Evolutionary conservation across 1,284 basidiomycete species (phyloP).

Genomic region (Rugosomyces carneus): DNA sequence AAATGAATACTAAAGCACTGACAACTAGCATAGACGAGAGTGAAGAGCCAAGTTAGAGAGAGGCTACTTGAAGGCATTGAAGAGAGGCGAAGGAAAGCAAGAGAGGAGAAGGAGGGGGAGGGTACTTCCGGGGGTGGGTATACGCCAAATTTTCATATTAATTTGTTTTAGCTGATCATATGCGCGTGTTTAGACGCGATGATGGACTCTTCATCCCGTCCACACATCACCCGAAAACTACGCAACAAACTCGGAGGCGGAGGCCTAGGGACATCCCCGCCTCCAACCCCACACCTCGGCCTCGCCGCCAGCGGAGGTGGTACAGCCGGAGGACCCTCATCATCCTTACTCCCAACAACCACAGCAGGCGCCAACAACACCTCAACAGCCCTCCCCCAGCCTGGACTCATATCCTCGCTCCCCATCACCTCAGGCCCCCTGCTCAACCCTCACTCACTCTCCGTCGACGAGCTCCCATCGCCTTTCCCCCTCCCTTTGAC

Average conservation of each 20-base stretch:
- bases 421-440: constrained; percentile 62
- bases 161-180: neutral
- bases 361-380: constrained; percentile 1
- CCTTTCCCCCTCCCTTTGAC: constrained; percentile 75
- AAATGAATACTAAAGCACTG: neutral
- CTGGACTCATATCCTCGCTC: constrained; percentile 31
- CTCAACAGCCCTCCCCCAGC: constrained; percentile 19
- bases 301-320: constrained; percentile 9
- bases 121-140: constrained; percentile 55
- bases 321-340: too few relatives aligned
- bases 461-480: constrained; percentile 76
- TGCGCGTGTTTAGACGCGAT: constrained; percentile 51
- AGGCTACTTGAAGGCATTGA: constrained; percentile 77
- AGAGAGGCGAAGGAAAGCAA: constrained; percentile 63
- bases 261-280: constrained; percentile 44
- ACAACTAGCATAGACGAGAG: constrained; percentile 46
- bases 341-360: too few relatives aligned
- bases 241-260: constrained; percentile 65
- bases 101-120: constrained; percentile 80
- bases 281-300: constrained; percentile 46
- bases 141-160: neutral
- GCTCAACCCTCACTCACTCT: constrained; percentile 71
- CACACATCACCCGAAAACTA: constrained; percentile 75
- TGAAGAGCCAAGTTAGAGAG: constrained; percentile 54
- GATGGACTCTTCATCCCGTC: constrained; percentile 66